Evolutionary conservation across 139 green algal species (phyloP).

Genomic region (Eudorina sp.): DNA sequence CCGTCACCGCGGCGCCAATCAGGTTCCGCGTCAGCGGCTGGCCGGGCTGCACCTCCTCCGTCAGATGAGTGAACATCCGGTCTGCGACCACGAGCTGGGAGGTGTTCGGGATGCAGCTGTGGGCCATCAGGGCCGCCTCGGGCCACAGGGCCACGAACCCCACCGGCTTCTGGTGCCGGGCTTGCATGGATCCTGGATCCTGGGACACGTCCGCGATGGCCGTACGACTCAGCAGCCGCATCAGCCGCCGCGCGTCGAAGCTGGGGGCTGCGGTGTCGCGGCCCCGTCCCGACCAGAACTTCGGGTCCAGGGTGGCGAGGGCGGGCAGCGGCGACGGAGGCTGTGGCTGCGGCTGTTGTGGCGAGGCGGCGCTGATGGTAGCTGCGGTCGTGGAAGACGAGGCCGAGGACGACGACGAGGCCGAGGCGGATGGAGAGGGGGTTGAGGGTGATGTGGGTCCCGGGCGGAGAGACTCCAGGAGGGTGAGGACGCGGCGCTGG

Average conservation of each 20-base stretch:
- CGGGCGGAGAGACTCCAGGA: slow-evolving; percentile 42
- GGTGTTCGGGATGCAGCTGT: slow-evolving; percentile 69
- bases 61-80: slow-evolving; percentile 61
- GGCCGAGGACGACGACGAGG: too few relatives aligned
- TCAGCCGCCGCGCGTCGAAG: slow-evolving; percentile 43
- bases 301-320: slow-evolving; percentile 46
- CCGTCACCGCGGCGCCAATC: slow-evolving; percentile 47
- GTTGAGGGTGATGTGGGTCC: background rate
- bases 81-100: slow-evolving; percentile 54
- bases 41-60: slow-evolving; percentile 26
- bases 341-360: background rate
- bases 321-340: background rate
- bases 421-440: background rate
- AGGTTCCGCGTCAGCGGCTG: slow-evolving; percentile 57
- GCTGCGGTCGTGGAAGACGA: too few relatives aligned
- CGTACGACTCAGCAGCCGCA: slow-evolving; percentile 52
- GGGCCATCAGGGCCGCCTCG: slow-evolving; percentile 57
- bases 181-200: slow-evolving; percentile 58
- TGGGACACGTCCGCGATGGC: slow-evolving; percentile 50
- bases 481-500: slow-evolving; percentile 50
- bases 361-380: too few relatives aligned
- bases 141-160: slow-evolving; percentile 69
- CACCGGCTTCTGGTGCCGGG: slow-evolving; percentile 61
- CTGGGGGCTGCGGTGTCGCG: slow-evolving; percentile 38
- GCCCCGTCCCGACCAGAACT: slow-evolving; percentile 55